Evolutionary conservation across 345 rosid genomes (phyloP), one percentile per base, ranked within the genome.

Genomic region (Hypericum androsaemum): DNA sequence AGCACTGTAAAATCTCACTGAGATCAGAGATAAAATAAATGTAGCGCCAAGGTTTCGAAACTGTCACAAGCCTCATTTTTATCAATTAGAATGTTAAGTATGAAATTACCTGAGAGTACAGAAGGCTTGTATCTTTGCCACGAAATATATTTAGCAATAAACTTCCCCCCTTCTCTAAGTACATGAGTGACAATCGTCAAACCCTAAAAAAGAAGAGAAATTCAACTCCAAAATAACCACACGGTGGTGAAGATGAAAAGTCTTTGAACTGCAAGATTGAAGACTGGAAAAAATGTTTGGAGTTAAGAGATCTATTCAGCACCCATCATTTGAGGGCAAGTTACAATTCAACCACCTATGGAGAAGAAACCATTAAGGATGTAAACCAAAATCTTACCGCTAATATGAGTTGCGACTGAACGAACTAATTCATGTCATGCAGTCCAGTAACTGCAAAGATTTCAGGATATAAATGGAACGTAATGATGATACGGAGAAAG

Each of bases 381-480:
- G 5, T 36, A 41, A 41, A 43, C 43, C 4, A 22, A 22, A 22
- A 22, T 67, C 90, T 84, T 76, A 90, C 96, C 2, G 96, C 98
- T 8, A 88, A 76, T 56, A 90, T 90, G 46, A 88, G 94, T 53
- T 92, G 96, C 10, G 95, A 92, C 65, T 92, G 96, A 57, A 88
- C 96, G 79, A 82, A 88, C 70, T 92, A 96, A 77, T 92, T 95
- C 96, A 88, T 82, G 72, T 92, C 96, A 62, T 88, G 98, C 71
- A 92, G 88, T 64, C 96, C 98, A 5, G 96, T 88, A 51, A 92
- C 98, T 90, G 74, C 66, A 71, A 73, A 69, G 41, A 50, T 68
- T 1, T 37, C 55, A 69, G 4, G 5, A 39, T 53, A 41, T 6
- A 61, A 56, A 55, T 32, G 46, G 39, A 61, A 50, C 36, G 43